Conservation (phyloP, 2,329 filamentous ascomycete species). For the Colletotrichum kahawae region DNA sequence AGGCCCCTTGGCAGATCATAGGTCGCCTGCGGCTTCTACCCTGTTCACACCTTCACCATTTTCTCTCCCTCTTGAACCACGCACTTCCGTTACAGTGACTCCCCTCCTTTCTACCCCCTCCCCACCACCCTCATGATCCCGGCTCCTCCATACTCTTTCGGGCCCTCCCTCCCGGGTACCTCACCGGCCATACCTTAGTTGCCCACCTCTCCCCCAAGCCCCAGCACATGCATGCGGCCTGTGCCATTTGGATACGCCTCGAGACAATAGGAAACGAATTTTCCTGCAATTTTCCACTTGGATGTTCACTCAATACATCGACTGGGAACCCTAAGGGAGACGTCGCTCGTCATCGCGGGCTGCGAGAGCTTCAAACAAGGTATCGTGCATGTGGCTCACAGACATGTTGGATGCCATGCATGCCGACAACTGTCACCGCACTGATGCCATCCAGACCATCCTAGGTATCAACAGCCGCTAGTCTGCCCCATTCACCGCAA, state of each 20-base stretch:
- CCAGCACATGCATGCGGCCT: constrained; percentile 4
- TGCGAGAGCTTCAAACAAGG: neutral
- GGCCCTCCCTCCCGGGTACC: constrained; percentile 12
- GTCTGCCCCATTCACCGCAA: constrained; percentile 10
- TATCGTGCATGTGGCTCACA: neutral
- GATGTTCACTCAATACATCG: neutral
- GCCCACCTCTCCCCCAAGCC: neutral
- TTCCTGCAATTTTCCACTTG: neutral
- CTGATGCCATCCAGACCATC: constrained; percentile 16
- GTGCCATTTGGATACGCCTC: neutral
- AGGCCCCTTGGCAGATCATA: constrained; percentile 5
- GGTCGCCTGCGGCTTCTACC: neutral
- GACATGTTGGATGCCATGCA: constrained; percentile 5
- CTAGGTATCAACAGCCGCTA: constrained; percentile 11
- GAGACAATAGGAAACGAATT: neutral
- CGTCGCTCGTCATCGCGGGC: constrained; percentile 1
- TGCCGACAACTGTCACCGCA: constrained; percentile 11
- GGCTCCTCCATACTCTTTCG: constrained; percentile 6
- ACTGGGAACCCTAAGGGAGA: neutral
- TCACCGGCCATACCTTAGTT: constrained; percentile 3
- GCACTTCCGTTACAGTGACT: constrained; percentile 2
- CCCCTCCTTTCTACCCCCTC: neutral
- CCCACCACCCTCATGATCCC: neutral
- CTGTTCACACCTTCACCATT: constrained; percentile 7
- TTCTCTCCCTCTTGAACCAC: neutral